These are phyloP conservation scores for Aspergillus puulaauensis DNA, from an alignment of 2,329 filamentous ascomycete genomes.

Conservation along the genomic window DNA sequence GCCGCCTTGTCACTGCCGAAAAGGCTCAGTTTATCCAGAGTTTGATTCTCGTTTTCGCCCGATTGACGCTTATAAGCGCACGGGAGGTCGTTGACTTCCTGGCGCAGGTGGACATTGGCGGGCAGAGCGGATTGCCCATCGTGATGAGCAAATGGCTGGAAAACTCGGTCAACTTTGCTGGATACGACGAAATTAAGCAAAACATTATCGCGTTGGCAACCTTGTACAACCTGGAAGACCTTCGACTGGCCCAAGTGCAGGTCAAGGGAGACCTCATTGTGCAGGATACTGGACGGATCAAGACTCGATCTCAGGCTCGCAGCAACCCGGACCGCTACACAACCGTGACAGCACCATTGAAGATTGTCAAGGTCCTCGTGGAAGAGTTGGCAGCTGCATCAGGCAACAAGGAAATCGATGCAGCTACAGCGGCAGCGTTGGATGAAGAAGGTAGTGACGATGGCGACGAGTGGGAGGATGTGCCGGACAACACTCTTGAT, in stretches of 20 bases:
- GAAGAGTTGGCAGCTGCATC: slow-evolving; percentile 85
- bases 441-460: slow-evolving; percentile 62
- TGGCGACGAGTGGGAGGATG: slow-evolving; percentile 84
- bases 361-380: slow-evolving; percentile 93
- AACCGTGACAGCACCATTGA: slow-evolving; percentile 80
- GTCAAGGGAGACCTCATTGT: slow-evolving; percentile 93
- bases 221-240: slow-evolving; percentile 82
- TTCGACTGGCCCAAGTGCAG: slow-evolving; percentile 72
- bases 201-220: slow-evolving; percentile 95
- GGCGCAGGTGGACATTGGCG: slow-evolving; percentile 75
- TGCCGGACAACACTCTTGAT: slow-evolving; percentile 72
- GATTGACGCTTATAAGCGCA: slow-evolving; percentile 79
- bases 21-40: slow-evolving; percentile 93
- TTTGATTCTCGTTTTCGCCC: slow-evolving; percentile 89
- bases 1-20: slow-evolving; percentile 76
- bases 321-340: slow-evolving; percentile 89
- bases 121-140: slow-evolving; percentile 75
- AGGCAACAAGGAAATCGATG: slow-evolving; percentile 54
- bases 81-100: slow-evolving; percentile 91
- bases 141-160: slow-evolving; percentile 95
- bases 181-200: slow-evolving; percentile 94
- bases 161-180: slow-evolving; percentile 95
- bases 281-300: slow-evolving; percentile 75
- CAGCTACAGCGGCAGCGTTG: slow-evolving; percentile 59
- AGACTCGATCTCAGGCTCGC: slow-evolving; percentile 88